Base-by-base conservation (phyloP, 352 stramenopile species). In the Thraustochytrium sp. region DNA sequence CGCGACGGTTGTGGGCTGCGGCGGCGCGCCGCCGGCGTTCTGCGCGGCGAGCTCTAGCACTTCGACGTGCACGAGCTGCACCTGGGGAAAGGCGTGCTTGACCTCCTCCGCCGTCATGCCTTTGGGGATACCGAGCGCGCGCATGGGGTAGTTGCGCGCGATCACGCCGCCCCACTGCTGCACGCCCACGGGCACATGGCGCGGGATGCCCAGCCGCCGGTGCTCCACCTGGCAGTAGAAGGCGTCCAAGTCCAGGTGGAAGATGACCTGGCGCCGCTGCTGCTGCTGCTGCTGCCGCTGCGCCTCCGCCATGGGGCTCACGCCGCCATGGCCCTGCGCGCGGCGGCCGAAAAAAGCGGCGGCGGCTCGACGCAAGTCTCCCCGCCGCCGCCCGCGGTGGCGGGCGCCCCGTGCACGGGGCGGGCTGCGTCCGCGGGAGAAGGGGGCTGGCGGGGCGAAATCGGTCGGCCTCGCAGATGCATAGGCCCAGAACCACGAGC, bases 221-320 rank as follows among this genome's bases (percentile, higher is more conserved):
- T 82, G 73, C 42, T 86, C 76, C 16, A 86, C 82, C 73, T 54
- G 40, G 29, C 36, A 44, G 59, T 86, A 86, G 44, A 86, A 86
- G 61, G 75, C 85, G 75, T 86, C 82, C 23, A 85, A 46, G 73
- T 86, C 82, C 21, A 86, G 16, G 59, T 86, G 82, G 23, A 86
- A 62, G 26, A 86, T 40, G 0, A 86, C 82, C 46, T 75, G 61
- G 18, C 44, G 5, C 51, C 23, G 0, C 42, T 72, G 59, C 36
- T 44, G 29, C 59, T n/a, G n/a, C n/a, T n/a, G n/a, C n/a, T n/a
- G n/a, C n/a, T n/a, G n/a, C n/a, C n/a, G n/a, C n/a, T n/a, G n/a
- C n/a, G n/a, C n/a, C n/a, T n/a, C n/a, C n/a, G n/a, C n/a, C n/a
- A n/a, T n/a, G n/a, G n/a, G n/a, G n/a, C n/a, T n/a, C n/a, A n/a